phyloP scores from a whole-genome alignment of 2,329 filamentous ascomycete genomes.

The Cytospora paraplurivora region DNA sequence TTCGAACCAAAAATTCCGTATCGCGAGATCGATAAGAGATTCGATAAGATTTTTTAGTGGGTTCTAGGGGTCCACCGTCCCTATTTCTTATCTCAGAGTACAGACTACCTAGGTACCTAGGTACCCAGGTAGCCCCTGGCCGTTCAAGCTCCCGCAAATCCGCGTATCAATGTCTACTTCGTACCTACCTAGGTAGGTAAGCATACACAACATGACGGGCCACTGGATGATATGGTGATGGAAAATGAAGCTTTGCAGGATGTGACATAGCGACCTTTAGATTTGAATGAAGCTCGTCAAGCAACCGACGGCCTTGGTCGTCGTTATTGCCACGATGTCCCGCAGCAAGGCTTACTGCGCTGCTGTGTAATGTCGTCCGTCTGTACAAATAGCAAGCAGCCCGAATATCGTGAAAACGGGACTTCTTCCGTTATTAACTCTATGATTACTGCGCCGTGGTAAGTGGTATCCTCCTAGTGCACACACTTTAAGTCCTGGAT shows the following conservation, averaged over 20 bases:
- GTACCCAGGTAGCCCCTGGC: too few relatives aligned
- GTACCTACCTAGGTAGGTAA: too few relatives aligned
- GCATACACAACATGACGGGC: too few relatives aligned
- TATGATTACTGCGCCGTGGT: not conserved
- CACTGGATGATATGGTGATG: too few relatives aligned
- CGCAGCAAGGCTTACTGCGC: not conserved
- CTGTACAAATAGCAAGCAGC: not conserved
- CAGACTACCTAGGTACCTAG: not conserved
- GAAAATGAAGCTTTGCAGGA: too few relatives aligned
- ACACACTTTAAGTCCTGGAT: slow-evolving; percentile 49
- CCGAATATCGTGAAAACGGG: not conserved
- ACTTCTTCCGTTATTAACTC: not conserved
- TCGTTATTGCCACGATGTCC: not conserved
- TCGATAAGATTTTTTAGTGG: not conserved
- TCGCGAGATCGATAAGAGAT: not conserved
- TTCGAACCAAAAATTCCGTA: slow-evolving; percentile 7
- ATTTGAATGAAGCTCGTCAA: too few relatives aligned
- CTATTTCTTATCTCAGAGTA: not conserved
- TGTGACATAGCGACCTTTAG: too few relatives aligned
- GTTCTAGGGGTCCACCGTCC: not conserved
- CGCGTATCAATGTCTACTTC: too few relatives aligned
- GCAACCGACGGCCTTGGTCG: not conserved
- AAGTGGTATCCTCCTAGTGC: slow-evolving; percentile 29
- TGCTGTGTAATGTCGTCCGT: not conserved
- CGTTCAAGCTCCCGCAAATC: too few relatives aligned